Base-by-base conservation (phyloP, 2,329 filamentous ascomycete species). In the Aspergillus pseudonomiae region DNA sequence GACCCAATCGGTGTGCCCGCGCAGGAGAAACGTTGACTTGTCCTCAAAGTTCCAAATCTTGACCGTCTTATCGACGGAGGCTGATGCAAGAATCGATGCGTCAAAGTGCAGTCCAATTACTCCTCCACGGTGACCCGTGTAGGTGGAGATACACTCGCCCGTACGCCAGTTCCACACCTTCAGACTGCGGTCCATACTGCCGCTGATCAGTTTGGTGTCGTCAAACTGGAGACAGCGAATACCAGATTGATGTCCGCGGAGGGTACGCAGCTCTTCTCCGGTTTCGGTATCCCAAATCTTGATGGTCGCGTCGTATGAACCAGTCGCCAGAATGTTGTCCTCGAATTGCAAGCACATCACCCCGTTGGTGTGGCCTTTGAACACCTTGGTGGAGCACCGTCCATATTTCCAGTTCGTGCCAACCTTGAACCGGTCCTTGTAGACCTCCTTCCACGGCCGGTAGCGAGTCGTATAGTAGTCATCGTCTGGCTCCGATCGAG, bases 401-500 rank as follows among this genome's bases (percentile, higher is more conserved):
- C 95, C 94, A 67, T 96, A 93, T 77, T 97, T 96, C 95, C 95
- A 99, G 77, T 98, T 98, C 64, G 90, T 95, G 58, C 95, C 94
- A 55, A 99, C 93, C 76, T 94, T 95, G 84, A 94, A 98, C 19
- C 92, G 88, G 76, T 97, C 94, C 67, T 93, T 91, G 81, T 99
- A 99, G 1, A 99, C 92, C 65, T 96, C 93, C 78, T 99, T 99
- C 95, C 95, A 99, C 0, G 91, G 93, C 34, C 93, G 80, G 65
- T 80, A 80, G 26, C 79, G 77, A 16, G 81, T 82, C 64, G 82
- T 82, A 70, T 85, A 84, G 67, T 83, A 84, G 12, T 81, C 79
- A 24, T 81, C 80, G 34, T 80, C 71, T 16, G 73, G 71, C 39
- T 79, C 78, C 1, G 74, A 62, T 12, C 56, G 60, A 41, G 73